Evolutionary conservation across 148 eudicot genomes (phyloP).

Genomic region (Bassia scoparia): DNA sequence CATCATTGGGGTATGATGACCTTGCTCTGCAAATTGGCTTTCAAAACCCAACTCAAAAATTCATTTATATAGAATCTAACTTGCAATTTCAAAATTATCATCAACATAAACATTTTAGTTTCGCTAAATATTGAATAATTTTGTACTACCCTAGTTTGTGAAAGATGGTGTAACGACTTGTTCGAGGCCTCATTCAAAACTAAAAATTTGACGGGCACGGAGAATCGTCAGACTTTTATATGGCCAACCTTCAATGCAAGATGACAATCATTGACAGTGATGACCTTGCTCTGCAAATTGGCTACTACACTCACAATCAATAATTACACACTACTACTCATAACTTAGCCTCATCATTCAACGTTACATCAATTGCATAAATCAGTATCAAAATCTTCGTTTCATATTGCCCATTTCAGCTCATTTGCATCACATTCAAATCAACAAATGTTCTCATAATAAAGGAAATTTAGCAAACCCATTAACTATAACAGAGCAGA

Average conservation of each 20-base stretch:
- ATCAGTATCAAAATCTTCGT: not conserved
- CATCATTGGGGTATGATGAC: constrained; percentile 12
- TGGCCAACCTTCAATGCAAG: constrained; percentile 6
- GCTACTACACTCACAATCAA: too few species aligned
- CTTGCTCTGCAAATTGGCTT: constrained; percentile 35
- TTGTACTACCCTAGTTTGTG: too few species aligned
- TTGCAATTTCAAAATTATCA: too few species aligned
- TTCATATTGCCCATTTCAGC: not conserved
- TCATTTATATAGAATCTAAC: too few species aligned
- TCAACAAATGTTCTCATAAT: not conserved
- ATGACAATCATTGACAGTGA: not conserved
- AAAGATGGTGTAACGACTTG: not conserved
- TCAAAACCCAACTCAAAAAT: too few species aligned
- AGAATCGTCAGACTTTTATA: not conserved
- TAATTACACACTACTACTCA: too few species aligned
- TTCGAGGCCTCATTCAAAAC: not conserved
- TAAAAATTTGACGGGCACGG: not conserved
- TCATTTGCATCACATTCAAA: not conserved
- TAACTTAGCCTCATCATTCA: not conserved
- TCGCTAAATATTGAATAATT: too few species aligned
- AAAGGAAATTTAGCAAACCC: not conserved
- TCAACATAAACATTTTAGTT: too few species aligned
- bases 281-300: constrained; percentile 24
- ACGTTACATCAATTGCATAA: not conserved
- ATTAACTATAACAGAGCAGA: not conserved